phyloP scores from a whole-genome alignment of 768 basidiomycete species.

The Gloeophyllum trabeum region DNA sequence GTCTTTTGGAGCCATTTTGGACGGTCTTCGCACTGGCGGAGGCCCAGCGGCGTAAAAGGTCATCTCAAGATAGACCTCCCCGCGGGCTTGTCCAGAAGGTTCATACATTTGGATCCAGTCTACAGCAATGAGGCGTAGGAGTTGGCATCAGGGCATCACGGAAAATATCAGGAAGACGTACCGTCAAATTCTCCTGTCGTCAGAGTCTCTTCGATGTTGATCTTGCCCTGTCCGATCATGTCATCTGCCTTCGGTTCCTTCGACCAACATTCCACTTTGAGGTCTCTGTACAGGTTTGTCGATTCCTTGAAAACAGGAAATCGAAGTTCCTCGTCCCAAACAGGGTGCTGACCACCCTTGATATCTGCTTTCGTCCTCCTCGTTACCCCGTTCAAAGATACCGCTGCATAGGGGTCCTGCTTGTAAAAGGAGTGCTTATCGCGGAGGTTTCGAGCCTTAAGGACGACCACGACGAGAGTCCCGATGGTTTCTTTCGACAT shows the following conservation, averaged over 20 bases:
- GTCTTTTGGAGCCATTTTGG: constrained; percentile 17
- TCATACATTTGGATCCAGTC: constrained; percentile 7
- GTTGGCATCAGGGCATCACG: neutral
- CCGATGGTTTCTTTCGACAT: constrained; percentile 41
- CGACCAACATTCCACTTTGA: constrained; percentile 73
- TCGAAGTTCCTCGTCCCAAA: constrained; percentile 86
- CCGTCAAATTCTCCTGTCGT: constrained; percentile 89
- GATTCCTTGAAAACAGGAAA: constrained; percentile 57
- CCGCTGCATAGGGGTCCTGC: constrained; percentile 78
- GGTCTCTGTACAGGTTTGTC: constrained; percentile 40
- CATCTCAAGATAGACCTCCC: constrained; percentile 88
- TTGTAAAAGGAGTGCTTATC: constrained; percentile 89
- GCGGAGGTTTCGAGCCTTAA: constrained; percentile 74
- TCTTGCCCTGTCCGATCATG: constrained; percentile 58
- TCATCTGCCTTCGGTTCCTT: constrained; percentile 71
- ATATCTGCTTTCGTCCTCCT: constrained; percentile 65
- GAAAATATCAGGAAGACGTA: constrained; percentile 24
- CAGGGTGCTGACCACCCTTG: constrained; percentile 88
- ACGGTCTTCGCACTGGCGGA: constrained; percentile 25
- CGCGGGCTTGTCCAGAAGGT: constrained; percentile 28
- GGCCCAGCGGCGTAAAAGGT: constrained; percentile 78
- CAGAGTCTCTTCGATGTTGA: constrained; percentile 72
- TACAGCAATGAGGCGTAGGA: constrained; percentile 7
- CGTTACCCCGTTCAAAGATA: constrained; percentile 44
- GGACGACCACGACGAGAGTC: constrained; percentile 74